phyloP scores from a whole-genome alignment of 805 yeast genomes.

The Kregervanrija pseudodelftensis region DNA sequence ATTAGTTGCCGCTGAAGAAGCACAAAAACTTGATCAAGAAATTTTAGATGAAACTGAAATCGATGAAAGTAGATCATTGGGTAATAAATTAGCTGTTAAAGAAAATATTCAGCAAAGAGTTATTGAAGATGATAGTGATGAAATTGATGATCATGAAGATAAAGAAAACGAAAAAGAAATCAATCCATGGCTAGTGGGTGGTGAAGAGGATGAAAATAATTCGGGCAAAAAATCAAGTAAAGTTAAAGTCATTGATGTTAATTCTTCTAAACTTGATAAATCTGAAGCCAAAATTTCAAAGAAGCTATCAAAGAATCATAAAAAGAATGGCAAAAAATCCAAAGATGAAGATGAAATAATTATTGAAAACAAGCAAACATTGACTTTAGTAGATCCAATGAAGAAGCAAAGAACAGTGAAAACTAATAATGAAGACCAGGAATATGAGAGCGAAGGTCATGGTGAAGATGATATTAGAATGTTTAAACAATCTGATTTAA shows the following conservation, averaged over 20 bases:
- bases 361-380: conserved; percentile 47
- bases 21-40: conserved; percentile 30
- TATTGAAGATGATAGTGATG: conserved; percentile 2
- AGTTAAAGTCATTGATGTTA: conserved; percentile 39
- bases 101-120: conserved; percentile 7
- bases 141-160: conserved; percentile 6
- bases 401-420: conserved; percentile 8
- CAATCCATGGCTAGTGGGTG: conserved; percentile 46
- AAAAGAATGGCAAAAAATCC: conserved; percentile 27
- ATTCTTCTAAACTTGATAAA: conserved; percentile 44
- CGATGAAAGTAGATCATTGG: conserved; percentile 43
- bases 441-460: conserved; percentile 36
- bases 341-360: conserved; percentile 32
- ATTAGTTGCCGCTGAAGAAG: conserved; percentile 29
- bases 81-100: conserved; percentile 29
- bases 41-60: conserved; percentile 38
- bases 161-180: conserved; percentile 20
- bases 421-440: conserved; percentile 23
- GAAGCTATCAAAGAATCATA: conserved; percentile 13
- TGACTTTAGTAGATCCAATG: conserved; percentile 42
- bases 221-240: conserved; percentile 35
- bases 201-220: conserved; percentile 17
- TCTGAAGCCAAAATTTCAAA: conserved; percentile 37
- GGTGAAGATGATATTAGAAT: conserved; percentile 37
- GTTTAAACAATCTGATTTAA: conserved; percentile 76